Percentiles rank a stretch among this genome's conserved stretches.
These are phyloP conservation scores for Trichoderma sp. DNA, from an alignment of 2,329 filamentous ascomycete genomes.

Conservation along the genomic window DNA sequence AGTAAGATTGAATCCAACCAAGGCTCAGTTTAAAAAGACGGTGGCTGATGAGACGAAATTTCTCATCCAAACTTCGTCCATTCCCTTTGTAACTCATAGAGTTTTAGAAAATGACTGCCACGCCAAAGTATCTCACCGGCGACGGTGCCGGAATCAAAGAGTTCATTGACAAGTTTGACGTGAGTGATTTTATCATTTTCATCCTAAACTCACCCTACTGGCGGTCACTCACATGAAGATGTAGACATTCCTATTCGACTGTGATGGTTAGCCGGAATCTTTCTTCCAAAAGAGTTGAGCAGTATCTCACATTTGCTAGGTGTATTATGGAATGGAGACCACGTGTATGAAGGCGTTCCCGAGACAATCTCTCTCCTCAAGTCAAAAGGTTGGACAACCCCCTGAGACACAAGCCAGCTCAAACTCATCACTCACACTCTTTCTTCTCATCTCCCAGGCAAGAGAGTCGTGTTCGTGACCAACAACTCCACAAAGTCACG, in stretches of 20 bases:
- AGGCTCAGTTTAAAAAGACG: background rate
- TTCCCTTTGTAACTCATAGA: background rate
- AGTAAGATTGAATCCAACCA: background rate
- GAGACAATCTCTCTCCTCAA: constrained; percentile 84
- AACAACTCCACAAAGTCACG: constrained; percentile 99
- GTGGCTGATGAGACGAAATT: background rate
- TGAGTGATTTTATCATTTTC: constrained; percentile 50
- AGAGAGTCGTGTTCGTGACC: constrained; percentile 92
- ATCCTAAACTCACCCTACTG: background rate
- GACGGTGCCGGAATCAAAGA: constrained; percentile 73
- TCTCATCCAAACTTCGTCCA: background rate
- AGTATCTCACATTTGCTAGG: constrained; percentile 54
- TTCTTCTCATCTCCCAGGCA: constrained; percentile 57
- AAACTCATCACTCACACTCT: constrained; percentile 6
- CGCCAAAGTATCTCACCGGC: constrained; percentile 72
- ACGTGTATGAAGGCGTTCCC: constrained; percentile 79
- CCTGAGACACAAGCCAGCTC: background rate
- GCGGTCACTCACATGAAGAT: constrained; percentile 39
- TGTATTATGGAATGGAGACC: constrained; percentile 94
- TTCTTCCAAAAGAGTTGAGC: background rate
- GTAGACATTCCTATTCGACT: constrained; percentile 80
- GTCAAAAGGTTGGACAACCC: constrained; percentile 64
- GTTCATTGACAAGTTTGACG: constrained; percentile 91
- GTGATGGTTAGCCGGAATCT: constrained; percentile 71
- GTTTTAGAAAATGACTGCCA: constrained; percentile 28